Evolutionary conservation across 306 rosid species (phyloP).

Genomic region (Quercus mongolica): DNA sequence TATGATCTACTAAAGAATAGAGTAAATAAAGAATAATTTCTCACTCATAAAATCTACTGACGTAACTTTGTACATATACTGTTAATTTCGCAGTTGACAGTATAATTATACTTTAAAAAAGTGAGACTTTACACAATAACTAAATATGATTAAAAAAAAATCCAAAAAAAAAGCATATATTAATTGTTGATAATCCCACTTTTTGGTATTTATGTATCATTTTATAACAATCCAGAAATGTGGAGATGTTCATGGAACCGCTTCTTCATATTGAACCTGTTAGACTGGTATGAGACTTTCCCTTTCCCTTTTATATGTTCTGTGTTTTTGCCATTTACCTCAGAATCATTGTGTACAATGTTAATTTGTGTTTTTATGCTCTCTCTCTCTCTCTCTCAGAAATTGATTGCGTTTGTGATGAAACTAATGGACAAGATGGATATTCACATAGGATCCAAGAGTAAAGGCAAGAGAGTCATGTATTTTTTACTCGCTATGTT

Average conservation of each 20-base stretch:
- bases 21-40: background rate
- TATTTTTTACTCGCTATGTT: slow-evolving; percentile 19
- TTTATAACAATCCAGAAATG: slow-evolving; percentile 38
- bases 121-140: no score
- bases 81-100: accelerated
- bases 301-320: background rate
- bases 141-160: no score
- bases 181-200: background rate
- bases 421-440: slow-evolving; percentile 22
- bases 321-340: background rate
- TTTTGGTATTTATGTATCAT: background rate
- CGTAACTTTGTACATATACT: no score
- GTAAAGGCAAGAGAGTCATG: background rate
- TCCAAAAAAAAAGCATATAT: background rate
- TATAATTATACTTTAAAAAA: no score
- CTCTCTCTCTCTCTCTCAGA: slow-evolving; percentile 27
- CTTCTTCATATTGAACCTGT: slow-evolving; percentile 44
- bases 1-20: background rate
- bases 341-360: background rate
- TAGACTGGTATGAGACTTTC: slow-evolving; percentile 34
- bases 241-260: slow-evolving; percentile 63
- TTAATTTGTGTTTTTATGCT: background rate
- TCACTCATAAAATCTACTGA: no score
- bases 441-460: slow-evolving; percentile 5
- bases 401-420: slow-evolving; percentile 18